A percentile compares a stretch with the other conserved stretches of the same genome.
These are phyloP conservation scores for Syzygium syzygioides DNA, from an alignment of 441 rosid species.

Conservation along the genomic window DNA sequence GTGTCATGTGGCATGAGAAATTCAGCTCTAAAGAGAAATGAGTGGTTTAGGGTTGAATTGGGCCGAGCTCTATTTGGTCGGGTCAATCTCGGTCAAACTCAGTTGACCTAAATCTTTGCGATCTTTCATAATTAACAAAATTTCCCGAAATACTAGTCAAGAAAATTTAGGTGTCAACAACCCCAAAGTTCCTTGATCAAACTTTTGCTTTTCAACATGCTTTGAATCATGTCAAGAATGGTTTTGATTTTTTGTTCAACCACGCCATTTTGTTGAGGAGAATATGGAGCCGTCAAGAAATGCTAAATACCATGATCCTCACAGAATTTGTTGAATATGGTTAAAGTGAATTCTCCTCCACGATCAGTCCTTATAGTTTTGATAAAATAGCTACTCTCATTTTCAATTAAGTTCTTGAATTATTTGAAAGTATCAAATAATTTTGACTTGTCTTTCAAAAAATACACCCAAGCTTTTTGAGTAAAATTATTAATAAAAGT, in stretches of 20 bases:
- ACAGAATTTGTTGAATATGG: neutral
- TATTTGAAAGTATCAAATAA: neutral
- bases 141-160: too few relatives aligned
- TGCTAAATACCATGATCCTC: neutral
- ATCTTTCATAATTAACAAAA: too few relatives aligned
- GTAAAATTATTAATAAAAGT: neutral
- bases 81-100: too few relatives aligned
- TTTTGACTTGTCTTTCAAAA: neutral
- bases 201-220: neutral
- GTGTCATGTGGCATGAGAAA: neutral
- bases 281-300: neutral
- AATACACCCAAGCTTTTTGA: accelerated
- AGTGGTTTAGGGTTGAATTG: too few relatives aligned
- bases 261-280: neutral
- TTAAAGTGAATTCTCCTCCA: neutral
- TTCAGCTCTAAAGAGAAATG: too few relatives aligned
- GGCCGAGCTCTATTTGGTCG: neutral
- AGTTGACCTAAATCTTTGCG: too few relatives aligned
- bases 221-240: neutral
- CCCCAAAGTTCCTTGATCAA: neutral
- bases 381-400: neutral
- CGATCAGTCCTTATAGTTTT: neutral
- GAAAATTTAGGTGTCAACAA: neutral
- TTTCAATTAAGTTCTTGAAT: neutral
- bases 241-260: neutral